Conservation (phyloP, 2,329 filamentous ascomycete genomes). For the Didymella sp. region DNA sequence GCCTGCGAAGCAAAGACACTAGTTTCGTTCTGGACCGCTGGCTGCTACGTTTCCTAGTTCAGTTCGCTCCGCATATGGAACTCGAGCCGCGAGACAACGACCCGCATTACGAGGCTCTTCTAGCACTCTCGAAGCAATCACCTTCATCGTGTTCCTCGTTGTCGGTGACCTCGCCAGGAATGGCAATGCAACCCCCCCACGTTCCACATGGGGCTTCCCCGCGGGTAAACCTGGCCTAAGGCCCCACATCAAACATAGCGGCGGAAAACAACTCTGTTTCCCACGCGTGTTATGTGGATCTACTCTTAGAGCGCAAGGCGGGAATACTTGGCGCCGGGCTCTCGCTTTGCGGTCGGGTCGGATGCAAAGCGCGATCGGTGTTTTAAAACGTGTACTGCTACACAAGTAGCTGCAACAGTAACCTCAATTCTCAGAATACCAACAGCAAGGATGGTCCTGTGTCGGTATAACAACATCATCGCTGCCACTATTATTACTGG, state of each 20-base stretch:
- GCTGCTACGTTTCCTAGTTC: slow-evolving; percentile 35
- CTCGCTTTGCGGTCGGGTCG: slow-evolving; percentile 9
- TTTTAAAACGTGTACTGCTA: slow-evolving; percentile 6
- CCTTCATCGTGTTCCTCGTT: slow-evolving; percentile 32
- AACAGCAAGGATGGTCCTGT: slow-evolving; percentile 17
- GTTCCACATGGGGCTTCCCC: slow-evolving; percentile 14
- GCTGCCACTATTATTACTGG: slow-evolving; percentile 23
- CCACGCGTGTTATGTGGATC: slow-evolving; percentile 18
- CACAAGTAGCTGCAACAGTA: slow-evolving; percentile 2
- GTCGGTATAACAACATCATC: slow-evolving; percentile 20
- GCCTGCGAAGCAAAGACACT: slow-evolving; percentile 35
- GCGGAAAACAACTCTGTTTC: slow-evolving; percentile 29
- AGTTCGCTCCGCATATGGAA: slow-evolving; percentile 38
- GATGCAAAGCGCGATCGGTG: slow-evolving; percentile 5
- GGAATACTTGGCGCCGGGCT: slow-evolving; percentile 18
- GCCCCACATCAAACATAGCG: slow-evolving; percentile 24
- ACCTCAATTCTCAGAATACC: neutral
- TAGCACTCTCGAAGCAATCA: slow-evolving; percentile 34
- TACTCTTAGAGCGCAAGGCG: slow-evolving; percentile 2
- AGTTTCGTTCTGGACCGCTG: slow-evolving; percentile 37
- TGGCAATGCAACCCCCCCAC: slow-evolving; percentile 13
- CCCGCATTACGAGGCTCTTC: slow-evolving; percentile 33
- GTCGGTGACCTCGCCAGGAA: slow-evolving; percentile 21
- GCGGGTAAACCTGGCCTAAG: neutral
- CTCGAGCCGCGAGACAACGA: slow-evolving; percentile 37